These are phyloP conservation scores for Lasiosphaeria miniovina DNA, from an alignment of 495 filamentous ascomycete species.

Conservation along the genomic window DNA sequence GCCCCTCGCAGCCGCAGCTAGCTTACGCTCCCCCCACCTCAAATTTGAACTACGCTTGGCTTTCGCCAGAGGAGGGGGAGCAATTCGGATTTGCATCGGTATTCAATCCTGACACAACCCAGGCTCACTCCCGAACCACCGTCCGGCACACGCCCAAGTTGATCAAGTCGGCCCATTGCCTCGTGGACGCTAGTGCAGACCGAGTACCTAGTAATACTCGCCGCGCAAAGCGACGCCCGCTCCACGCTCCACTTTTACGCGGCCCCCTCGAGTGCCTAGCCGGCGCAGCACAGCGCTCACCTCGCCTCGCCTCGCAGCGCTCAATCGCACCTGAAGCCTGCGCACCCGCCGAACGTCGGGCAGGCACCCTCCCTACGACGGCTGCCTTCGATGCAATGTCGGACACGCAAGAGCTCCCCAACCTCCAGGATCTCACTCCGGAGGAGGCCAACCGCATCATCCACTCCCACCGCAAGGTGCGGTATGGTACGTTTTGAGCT, in stretches of 20 bases:
- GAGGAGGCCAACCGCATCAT: conserved; percentile 59
- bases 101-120: conserved; percentile 17
- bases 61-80: conserved; percentile 18
- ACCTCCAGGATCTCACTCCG: conserved; percentile 49
- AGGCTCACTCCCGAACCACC: neutral
- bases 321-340: neutral
- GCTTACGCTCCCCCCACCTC: conserved; percentile 14
- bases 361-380: neutral
- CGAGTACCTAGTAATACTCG: neutral
- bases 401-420: conserved; percentile 35
- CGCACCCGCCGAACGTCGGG: neutral
- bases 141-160: neutral
- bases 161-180: neutral
- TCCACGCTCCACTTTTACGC: conserved; percentile 3
- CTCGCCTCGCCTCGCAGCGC: neutral
- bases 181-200: neutral
- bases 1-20: no score
- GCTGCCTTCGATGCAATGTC: conserved; percentile 21
- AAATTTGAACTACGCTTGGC: conserved; percentile 24
- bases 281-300: neutral
- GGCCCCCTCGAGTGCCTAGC: neutral
- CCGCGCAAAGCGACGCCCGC: neutral
- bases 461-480: conserved; percentile 56
- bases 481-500: conserved; percentile 48
- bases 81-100: conserved; percentile 38